Evolutionary conservation across 495 filamentous ascomycete genomes (phyloP).

Genomic region (Hypoxylon trugodes): DNA sequence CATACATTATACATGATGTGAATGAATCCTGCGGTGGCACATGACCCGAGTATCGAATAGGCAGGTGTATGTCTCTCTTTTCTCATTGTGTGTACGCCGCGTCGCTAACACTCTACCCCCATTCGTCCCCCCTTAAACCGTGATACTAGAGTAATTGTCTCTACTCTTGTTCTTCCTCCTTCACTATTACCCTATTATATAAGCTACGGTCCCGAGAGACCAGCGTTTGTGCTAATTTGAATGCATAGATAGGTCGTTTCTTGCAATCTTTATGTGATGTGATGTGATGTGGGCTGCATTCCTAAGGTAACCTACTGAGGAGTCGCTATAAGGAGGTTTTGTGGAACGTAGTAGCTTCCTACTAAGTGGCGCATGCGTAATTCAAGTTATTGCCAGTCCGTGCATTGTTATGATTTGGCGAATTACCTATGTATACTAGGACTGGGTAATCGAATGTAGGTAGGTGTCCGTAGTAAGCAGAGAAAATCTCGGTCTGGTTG

Average conservation of each 20-base stretch:
- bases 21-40: conserved; percentile 38
- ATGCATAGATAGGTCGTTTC: conserved; percentile 3
- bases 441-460: background rate
- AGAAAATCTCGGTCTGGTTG: background rate
- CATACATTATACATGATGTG: conserved; percentile 27
- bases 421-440: background rate
- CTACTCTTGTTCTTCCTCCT: too few relatives aligned
- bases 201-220: too few relatives aligned
- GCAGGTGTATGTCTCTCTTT: too few relatives aligned
- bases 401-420: background rate
- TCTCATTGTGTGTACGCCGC: conserved; percentile 4
- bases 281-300: too few relatives aligned
- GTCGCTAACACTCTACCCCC: conserved; percentile 10
- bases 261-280: background rate
- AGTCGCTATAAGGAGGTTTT: conserved; percentile 8
- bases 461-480: conserved; percentile 4
- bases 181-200: too few relatives aligned
- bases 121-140: too few relatives aligned
- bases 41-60: conserved; percentile 27
- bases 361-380: conserved; percentile 9
- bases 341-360: conserved; percentile 11
- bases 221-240: too few relatives aligned
- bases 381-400: background rate
- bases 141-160: too few relatives aligned
- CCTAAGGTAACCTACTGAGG: conserved; percentile 22